Evolutionary conservation across 495 filamentous ascomycete genomes (phyloP), one percentile per base, ranked within the genome.

Genomic region (Xylaria longipes): DNA sequence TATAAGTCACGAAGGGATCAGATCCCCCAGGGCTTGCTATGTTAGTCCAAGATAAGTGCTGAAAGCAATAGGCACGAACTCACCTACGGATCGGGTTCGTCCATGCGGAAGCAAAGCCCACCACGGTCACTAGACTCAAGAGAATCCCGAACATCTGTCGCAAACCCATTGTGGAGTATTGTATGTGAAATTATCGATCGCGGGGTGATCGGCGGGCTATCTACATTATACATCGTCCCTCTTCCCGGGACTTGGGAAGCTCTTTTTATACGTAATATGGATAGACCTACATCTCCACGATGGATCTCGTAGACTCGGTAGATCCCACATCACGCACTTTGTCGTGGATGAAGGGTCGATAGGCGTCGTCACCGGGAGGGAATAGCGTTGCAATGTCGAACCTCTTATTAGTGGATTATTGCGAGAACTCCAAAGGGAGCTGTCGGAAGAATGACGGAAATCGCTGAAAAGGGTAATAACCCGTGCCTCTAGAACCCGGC

Each of bases 1-100:
- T 78, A 70, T 84, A 87, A 39, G 84, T 82, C n/a, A 83, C 74
- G 71, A 80, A 80, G 3, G 86, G 86, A 75, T 89, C 86, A 52
- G 65, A 72, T 17, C 74, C 74, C 5, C 79, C 77, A 1, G 78
- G 79, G 54, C 73, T 75, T 25, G 74, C 27, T 6, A 31, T 31
- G 52, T 56, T 17, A 56, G 52, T 31, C 52, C 1, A 29, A 27
- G 22, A 54, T 27, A 27, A 15, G 27, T 31, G 27, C 25, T 15
- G 7, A 56, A 5, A 31, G 25, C 52, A 31, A 17, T 6, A 17
- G 52, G 52, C 27, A 17, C 14, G 3, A 31, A 31, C 52, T 25
- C 17, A 56, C 52, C 52, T 56, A 25, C 52, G 78, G 46, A 82
- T 73, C 2, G 80, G 78, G 65, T 82, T 82, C 27, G 78, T 80